phyloP scores from a whole-genome alignment of 495 filamentous ascomycete species.

The Opeltia flavorubescens region DNA sequence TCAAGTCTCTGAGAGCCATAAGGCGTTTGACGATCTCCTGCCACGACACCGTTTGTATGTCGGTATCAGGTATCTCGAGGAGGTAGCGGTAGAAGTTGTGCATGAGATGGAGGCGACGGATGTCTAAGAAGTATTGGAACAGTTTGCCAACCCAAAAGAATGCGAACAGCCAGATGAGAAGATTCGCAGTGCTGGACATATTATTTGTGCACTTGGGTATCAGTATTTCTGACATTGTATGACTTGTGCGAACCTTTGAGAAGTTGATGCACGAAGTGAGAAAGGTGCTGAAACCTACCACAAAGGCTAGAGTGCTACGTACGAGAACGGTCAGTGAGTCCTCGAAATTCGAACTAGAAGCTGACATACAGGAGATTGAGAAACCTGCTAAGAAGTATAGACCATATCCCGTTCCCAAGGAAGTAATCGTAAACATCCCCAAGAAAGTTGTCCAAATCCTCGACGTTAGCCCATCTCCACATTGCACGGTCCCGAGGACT shows the following conservation, averaged over 20 bases:
- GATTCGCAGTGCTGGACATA: conserved; percentile 67
- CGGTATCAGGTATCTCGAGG: conserved; percentile 72
- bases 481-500: conserved; percentile 73
- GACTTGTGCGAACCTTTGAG: conserved; percentile 54
- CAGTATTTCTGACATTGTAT: conserved; percentile 60
- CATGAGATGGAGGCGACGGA: conserved; percentile 59
- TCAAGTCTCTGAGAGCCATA: conserved; percentile 76
- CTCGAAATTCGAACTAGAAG: neutral
- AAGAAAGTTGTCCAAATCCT: conserved; percentile 83
- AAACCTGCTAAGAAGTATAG: conserved; percentile 56
- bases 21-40: conserved; percentile 82
- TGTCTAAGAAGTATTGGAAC: conserved; percentile 59
- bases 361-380: conserved; percentile 59
- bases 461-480: conserved; percentile 92
- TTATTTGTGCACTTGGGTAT: conserved; percentile 72
- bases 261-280: conserved; percentile 83
- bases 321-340: conserved; percentile 1
- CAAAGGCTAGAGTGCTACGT: conserved; percentile 54
- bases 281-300: conserved; percentile 73
- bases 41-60: conserved; percentile 96
- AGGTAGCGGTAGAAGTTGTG: conserved; percentile 84
- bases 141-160: conserved; percentile 76
- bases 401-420: conserved; percentile 74
- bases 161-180: conserved; percentile 74
- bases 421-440: conserved; percentile 87